Conservation (phyloP, 2,329 filamentous ascomycete genomes). For the Arachnopeziza araneosa region DNA sequence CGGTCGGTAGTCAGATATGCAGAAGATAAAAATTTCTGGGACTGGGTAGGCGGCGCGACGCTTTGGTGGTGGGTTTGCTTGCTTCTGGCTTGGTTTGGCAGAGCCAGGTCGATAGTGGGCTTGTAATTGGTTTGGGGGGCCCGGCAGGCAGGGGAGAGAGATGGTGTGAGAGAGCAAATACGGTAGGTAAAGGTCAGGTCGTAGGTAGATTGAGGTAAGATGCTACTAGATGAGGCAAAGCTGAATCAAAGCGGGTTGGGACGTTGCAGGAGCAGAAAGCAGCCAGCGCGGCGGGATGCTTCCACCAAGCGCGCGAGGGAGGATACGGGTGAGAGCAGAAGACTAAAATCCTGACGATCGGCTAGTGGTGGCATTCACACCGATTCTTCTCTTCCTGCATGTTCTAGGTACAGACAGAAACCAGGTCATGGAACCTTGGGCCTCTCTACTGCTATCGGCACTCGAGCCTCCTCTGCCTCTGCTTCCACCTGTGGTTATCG, state of each 20-base stretch:
- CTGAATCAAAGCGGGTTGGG: neutral
- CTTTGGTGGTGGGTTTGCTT: slow-evolving; percentile 9
- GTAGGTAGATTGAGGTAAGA: neutral
- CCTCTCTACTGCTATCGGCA: no score
- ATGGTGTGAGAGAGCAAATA: slow-evolving; percentile 1
- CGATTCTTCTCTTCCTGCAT: neutral
- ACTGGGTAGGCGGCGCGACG: slow-evolving; percentile 12
- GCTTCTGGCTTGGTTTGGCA: no score
- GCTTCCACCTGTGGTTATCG: neutral
- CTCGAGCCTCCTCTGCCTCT: no score
- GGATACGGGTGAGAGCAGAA: neutral
- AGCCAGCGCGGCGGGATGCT: neutral
- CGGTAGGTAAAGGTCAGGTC: neutral
- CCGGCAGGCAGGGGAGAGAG: slow-evolving; percentile 2
- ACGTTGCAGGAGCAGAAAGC: neutral
- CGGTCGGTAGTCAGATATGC: slow-evolving; percentile 20
- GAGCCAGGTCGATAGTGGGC: neutral
- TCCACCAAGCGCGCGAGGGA: neutral
- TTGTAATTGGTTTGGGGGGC: neutral
- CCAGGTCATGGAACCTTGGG: no score
- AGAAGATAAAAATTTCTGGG: slow-evolving; percentile 19
- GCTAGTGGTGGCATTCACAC: neutral
- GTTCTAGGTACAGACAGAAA: neutral
- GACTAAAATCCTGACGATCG: neutral
- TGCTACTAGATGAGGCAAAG: slow-evolving; percentile 5